Evolutionary conservation across 345 rosid genomes (phyloP), one percentile per base, ranked within the genome.

Genomic region (Gossypium raimondii): DNA sequence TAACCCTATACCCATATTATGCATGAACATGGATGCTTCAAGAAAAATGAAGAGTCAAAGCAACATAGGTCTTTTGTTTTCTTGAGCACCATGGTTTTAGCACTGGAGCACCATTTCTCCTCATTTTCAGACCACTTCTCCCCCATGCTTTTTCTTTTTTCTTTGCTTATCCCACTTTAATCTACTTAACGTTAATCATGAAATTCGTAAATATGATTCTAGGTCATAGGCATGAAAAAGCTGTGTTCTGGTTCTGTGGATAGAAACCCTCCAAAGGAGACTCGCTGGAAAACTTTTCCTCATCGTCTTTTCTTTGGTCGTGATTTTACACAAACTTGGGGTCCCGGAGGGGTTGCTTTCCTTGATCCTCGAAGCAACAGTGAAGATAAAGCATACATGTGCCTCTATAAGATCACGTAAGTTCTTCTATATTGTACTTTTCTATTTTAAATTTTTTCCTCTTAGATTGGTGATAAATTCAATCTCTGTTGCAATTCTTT

Each of bases 291-390:
- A 88, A 82, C 81, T 55, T 87, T 82, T 73, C 89, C 97, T 43
- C 90, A 86, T 75, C 85, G 92, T n/a, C 81, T 94, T 74, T 89
- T 92, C 84, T 92, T 94, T 78, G 98, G 98, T 56, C 88, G 47
- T n/a, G 87, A 91, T 29, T 91, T 86, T 72, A 59, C 87, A 9
- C 65, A 0, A 47, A 78, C 82, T 50, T 92, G 98, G 98, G 98
- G 97, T 73, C 80, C 77, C 25, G 98, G 98, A 79, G 97, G 98
- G 57, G 93, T 76, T 84, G 98, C 98, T 85, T 94, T 94, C 77
- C 79, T 84, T 75, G 84, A 87, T 58, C 98, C 98, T 13, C 74
- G 77, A 81, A 45, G 85, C 76, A 81, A 74, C 76, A 51, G 9
- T 77, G 78, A 74, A 75, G 84, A 89, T 25, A 82, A 79, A 81